Percentiles rank a stretch among this genome's conserved stretches.
These are phyloP conservation scores for Fusarium sambucinum DNA, from an alignment of 2,329 filamentous ascomycete species.

Conservation along the genomic window DNA sequence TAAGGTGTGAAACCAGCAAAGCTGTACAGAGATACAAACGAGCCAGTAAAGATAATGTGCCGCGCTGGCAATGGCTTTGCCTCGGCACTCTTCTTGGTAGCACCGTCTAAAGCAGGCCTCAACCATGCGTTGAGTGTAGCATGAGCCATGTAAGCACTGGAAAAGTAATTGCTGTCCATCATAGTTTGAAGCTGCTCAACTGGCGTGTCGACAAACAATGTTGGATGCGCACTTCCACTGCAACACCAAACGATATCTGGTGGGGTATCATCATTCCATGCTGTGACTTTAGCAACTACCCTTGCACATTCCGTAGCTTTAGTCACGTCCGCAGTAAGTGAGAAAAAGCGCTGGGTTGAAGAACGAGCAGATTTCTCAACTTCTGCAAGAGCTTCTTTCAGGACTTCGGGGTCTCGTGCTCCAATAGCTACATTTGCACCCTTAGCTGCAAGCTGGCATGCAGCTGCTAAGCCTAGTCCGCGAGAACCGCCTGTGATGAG, in stretches of 20 bases:
- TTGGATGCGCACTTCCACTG: constrained; percentile 36
- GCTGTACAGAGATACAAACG: constrained; percentile 35
- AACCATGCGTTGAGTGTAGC: constrained; percentile 33
- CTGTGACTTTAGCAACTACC: constrained; percentile 19
- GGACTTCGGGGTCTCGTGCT: constrained; percentile 1
- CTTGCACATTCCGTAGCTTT: constrained; percentile 22
- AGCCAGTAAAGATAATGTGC: constrained; percentile 35
- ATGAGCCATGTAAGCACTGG: constrained; percentile 37
- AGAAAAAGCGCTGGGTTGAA: constrained; percentile 27
- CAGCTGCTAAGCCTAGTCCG: constrained; percentile 28
- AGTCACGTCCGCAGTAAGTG: constrained; percentile 20
- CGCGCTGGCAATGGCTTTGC: background rate
- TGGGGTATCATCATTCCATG: constrained; percentile 18
- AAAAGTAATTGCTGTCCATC: constrained; percentile 43
- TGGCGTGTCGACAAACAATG: constrained; percentile 33
- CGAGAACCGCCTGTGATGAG: constrained; percentile 36
- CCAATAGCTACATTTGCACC: constrained; percentile 29
- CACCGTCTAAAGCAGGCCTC: constrained; percentile 1
- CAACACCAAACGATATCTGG: constrained; percentile 35
- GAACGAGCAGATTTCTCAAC: constrained; percentile 16
- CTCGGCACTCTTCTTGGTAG: background rate
- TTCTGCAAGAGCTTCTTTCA: constrained; percentile 22
- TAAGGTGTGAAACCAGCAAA: constrained; percentile 36
- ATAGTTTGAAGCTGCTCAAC: constrained; percentile 35
- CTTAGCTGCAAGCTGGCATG: constrained; percentile 28